phyloP scores from a whole-genome alignment of 208 protist genomes.

The Phytomonas sp. region DNA sequence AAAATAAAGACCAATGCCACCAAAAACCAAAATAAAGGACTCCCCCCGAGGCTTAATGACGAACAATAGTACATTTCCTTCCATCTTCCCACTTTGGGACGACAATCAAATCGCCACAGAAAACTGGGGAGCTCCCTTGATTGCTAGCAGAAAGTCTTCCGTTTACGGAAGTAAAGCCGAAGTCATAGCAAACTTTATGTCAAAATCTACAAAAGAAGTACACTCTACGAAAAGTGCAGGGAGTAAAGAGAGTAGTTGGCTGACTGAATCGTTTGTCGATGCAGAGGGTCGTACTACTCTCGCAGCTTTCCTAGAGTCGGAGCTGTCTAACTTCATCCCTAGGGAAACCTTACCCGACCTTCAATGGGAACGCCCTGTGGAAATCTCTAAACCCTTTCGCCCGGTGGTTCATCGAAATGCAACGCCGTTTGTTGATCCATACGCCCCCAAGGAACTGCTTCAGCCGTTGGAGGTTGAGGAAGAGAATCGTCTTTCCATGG shows the following conservation, averaged over 20 bases:
- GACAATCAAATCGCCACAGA: slow-evolving; percentile 61
- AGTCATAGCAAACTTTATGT: not conserved
- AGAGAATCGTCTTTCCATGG: slow-evolving; percentile 6
- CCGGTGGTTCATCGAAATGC: slow-evolving; percentile 82
- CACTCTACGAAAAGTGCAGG: not conserved
- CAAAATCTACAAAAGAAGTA: not conserved
- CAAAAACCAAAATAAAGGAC: slow-evolving; percentile 1
- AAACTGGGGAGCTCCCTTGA: slow-evolving; percentile 60
- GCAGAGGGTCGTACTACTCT: slow-evolving; percentile 12
- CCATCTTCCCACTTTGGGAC: slow-evolving; percentile 61
- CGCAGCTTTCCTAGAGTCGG: not conserved
- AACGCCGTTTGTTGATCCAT: slow-evolving; percentile 75
- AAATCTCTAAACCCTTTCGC: slow-evolving; percentile 80
- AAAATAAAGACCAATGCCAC: not conserved
- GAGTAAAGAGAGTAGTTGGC: not conserved
- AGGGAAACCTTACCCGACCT: not conserved
- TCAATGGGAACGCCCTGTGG: slow-evolving; percentile 54
- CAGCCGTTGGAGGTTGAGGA: slow-evolving; percentile 5
- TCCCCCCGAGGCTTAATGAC: not conserved
- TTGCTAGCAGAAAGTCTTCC: slow-evolving; percentile 7
- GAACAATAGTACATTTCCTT: not conserved
- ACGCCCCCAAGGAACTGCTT: slow-evolving; percentile 28
- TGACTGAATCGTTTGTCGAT: slow-evolving; percentile 11
- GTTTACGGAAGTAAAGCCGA: not conserved
- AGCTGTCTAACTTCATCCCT: not conserved